Evolutionary conservation across 2,329 filamentous ascomycete species (phyloP).

Genomic region (Claviceps sp.): DNA sequence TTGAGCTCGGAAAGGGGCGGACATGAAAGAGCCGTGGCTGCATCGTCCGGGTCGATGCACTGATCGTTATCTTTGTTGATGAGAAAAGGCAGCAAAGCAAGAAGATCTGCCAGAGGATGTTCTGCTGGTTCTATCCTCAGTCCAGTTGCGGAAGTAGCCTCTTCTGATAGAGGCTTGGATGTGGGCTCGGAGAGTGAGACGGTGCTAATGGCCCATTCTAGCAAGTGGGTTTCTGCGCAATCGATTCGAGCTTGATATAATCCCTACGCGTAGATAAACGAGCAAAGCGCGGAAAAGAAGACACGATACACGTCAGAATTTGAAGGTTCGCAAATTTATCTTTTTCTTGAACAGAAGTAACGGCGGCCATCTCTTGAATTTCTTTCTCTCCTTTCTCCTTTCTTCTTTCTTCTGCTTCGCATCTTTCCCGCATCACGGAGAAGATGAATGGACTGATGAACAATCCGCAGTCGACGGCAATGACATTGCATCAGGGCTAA

Average conservation of each 20-base stretch:
- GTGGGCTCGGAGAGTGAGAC: constrained; percentile 20
- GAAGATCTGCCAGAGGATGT: constrained; percentile 34
- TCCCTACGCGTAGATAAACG: constrained; percentile 22
- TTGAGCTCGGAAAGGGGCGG: constrained; percentile 36
- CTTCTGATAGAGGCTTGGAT: constrained; percentile 6
- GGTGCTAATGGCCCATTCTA: constrained; percentile 35
- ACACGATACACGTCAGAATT: neutral
- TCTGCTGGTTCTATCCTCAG: constrained; percentile 18
- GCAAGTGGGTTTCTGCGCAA: constrained; percentile 35
- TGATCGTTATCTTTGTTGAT: constrained; percentile 23
- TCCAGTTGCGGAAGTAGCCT: neutral
- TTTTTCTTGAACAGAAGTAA: neutral
- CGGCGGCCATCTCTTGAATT: neutral
- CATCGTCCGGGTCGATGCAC: constrained; percentile 22
- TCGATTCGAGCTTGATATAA: constrained; percentile 34
- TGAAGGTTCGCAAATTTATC: neutral
- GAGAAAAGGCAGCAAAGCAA: constrained; percentile 40
- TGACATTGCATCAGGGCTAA: neutral
- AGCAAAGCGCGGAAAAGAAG: neutral
- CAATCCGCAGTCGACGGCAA: neutral
- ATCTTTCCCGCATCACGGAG: neutral
- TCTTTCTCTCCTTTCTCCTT: neutral
- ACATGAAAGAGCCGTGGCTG: constrained; percentile 32
- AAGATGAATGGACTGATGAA: neutral
- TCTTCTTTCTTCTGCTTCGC: neutral